A percentile compares a stretch with the other conserved stretches of the same genome.
Evolutionary conservation across 495 filamentous ascomycete species (phyloP).

Genomic region (Talaromyces stipitatus): DNA sequence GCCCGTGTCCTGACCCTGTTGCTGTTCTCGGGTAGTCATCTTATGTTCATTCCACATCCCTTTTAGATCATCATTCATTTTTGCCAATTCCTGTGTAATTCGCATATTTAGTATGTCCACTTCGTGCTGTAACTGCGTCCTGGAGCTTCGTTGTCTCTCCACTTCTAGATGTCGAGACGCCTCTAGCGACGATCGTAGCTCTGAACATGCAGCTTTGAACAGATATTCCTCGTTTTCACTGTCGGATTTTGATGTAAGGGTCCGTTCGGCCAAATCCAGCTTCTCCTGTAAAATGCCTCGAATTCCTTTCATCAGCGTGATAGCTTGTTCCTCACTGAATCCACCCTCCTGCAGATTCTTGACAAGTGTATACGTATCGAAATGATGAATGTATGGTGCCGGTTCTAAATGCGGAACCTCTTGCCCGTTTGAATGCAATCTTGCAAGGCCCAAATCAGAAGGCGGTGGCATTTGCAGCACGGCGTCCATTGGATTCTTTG

Average conservation of each 20-base stretch:
- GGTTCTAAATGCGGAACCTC: constrained; percentile 48
- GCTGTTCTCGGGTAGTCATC: constrained; percentile 82
- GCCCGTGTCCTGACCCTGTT: constrained; percentile 70
- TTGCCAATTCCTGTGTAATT: constrained; percentile 69
- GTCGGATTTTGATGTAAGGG: constrained; percentile 69
- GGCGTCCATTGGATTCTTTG: constrained; percentile 52
- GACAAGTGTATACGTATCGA: constrained; percentile 87
- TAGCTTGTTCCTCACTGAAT: constrained; percentile 61
- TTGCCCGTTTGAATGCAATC: constrained; percentile 30
- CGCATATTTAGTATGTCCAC: constrained; percentile 83
- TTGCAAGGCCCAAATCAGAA: constrained; percentile 32
- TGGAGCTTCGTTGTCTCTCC: constrained; percentile 67
- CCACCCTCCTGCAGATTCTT: constrained; percentile 61
- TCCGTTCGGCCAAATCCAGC: constrained; percentile 66
- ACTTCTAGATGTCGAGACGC: constrained; percentile 41
- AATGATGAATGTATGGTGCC: constrained; percentile 85
- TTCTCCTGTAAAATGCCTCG: constrained; percentile 68
- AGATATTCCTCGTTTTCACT: constrained; percentile 87
- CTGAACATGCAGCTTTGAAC: constrained; percentile 88
- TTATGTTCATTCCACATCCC: constrained; percentile 95
- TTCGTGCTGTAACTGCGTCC: constrained; percentile 82
- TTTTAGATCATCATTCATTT: constrained; percentile 81
- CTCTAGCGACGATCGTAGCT: constrained; percentile 76
- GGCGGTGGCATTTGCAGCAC: constrained; percentile 52
- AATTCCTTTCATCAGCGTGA: constrained; percentile 83